A percentile compares a stretch with the other conserved stretches of the same genome.
phyloP scores from a whole-genome alignment of 495 filamentous ascomycete genomes.

The Penicillium ochrochloron region DNA sequence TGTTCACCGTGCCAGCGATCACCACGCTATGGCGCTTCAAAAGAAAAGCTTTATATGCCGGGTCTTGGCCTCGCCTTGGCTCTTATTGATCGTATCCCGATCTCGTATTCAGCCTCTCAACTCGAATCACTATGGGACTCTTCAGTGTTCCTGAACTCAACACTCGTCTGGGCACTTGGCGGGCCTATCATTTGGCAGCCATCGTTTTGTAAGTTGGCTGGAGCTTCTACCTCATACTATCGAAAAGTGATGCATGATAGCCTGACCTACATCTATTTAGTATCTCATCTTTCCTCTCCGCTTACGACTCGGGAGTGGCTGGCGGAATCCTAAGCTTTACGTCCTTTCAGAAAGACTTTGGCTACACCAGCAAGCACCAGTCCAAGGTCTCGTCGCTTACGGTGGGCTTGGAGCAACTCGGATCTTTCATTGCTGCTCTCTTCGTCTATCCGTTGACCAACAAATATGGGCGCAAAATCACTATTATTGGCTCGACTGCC shows the following conservation, averaged over 20 bases:
- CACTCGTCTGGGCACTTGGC: conserved; percentile 29
- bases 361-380: conserved; percentile 32
- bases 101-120: background rate
- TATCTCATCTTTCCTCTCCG: conserved; percentile 40
- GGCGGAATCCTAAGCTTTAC: conserved; percentile 42
- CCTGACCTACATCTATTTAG: background rate
- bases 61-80: conserved; percentile 15
- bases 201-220: conserved; percentile 28
- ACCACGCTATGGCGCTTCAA: background rate
- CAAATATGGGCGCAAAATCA: conserved; percentile 47
- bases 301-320: conserved; percentile 44
- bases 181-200: conserved; percentile 33
- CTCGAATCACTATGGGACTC: conserved; percentile 24
- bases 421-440: conserved; percentile 50
- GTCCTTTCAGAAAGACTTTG: conserved; percentile 42
- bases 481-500: conserved; percentile 47
- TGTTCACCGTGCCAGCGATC: background rate
- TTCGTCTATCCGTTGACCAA: conserved; percentile 54
- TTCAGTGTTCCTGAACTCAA: conserved; percentile 30
- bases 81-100: conserved; percentile 6
- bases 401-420: conserved; percentile 51
- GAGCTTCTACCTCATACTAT: background rate
- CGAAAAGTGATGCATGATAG: background rate
- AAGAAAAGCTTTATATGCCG: conserved; percentile 18
- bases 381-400: conserved; percentile 47